Percentiles rank a stretch among this genome's conserved stretches.
Conservation (phyloP, 495 filamentous ascomycete species). For the Barbatosphaeria neglecta region DNA sequence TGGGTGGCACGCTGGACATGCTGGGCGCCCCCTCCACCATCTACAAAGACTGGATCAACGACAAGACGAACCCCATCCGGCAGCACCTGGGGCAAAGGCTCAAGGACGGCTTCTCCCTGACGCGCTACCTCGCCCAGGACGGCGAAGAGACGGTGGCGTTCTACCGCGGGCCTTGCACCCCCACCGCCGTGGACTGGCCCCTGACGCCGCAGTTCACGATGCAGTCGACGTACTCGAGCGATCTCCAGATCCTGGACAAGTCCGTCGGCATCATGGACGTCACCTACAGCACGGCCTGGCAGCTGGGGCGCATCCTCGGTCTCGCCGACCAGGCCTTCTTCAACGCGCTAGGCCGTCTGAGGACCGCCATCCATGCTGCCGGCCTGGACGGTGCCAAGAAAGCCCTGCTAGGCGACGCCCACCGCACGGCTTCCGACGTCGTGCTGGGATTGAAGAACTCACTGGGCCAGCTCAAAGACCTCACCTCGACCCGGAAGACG, state of each 20-base stretch:
- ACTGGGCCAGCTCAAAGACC: background rate
- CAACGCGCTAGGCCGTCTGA: constrained; percentile 13
- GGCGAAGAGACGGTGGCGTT: constrained; percentile 32
- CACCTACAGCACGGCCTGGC: constrained; percentile 35
- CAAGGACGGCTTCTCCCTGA: constrained; percentile 28
- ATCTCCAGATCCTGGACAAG: constrained; percentile 35
- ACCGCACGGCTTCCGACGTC: background rate
- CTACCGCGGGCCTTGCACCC: constrained; percentile 31
- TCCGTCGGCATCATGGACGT: constrained; percentile 34
- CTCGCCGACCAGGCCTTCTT: constrained; percentile 16
- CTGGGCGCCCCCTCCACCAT: background rate
- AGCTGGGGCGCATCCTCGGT: constrained; percentile 27
- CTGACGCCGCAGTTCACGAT: constrained; percentile 11
- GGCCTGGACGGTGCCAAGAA: no score
- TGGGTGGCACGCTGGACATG: constrained; percentile 6
- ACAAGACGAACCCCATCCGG: background rate
- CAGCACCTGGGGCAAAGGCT: constrained; percentile 11
- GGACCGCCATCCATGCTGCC: constrained; percentile 7
- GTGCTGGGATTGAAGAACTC: no score
- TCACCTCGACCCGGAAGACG: background rate
- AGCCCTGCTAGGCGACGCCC: no score
- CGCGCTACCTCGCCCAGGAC: constrained; percentile 17
- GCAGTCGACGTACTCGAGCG: constrained; percentile 18
- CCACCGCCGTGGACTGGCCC: constrained; percentile 3
- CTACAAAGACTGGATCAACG: no score